Evolutionary conservation across 2,329 filamentous ascomycete genomes (phyloP), one percentile per base, ranked within the genome.

Genomic region (Verticillium tricorpus): DNA sequence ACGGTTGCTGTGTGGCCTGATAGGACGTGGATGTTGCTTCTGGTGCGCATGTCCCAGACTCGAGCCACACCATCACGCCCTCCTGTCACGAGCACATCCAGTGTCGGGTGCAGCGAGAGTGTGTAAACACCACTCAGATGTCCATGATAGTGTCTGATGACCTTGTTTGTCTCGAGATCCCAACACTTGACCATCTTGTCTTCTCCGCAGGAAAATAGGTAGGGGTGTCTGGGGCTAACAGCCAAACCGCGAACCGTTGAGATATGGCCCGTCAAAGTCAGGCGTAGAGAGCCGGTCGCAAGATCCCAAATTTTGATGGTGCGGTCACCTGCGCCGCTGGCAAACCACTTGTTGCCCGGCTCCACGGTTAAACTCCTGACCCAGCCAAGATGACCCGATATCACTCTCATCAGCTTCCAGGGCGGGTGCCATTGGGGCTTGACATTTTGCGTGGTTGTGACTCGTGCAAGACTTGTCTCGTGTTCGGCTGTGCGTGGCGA

Each of bases 101-200:
- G 84, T 0, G 93, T 97, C 0, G 95, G 95, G 73, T 99, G 95
- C n/a, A 99, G 80, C 2, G 91, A 86, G 6, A 99, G 81, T 1
- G 93, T 93, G 77, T 99, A 99, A 4, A 99, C 95, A 66, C 95
- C 95, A 69, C 92, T 96, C 25, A 99, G 80, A 78, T 99, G 95
- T 19, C 96, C 96, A 74, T 99, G 95, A 75, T 98, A 99, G 77
- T 97, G 93, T 45, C 94, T 87, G 72, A 98, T 97, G 63, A 99
- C 95, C 77, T 97, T 97, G 80, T 99, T 99, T n/a, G 94, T 97
- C 77, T 99, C 95, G 67, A 99, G 80, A 79, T 99, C 95, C 95
- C 95, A 99, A 78, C 95, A 99, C 78, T 99, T 99, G 65, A 99
- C 95, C 93, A 97, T 97, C 81, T 99, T 99, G 75, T 99, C 95